Evolutionary conservation across 2,329 filamentous ascomycete genomes (phyloP).

Genomic region (Basipetospora chlamydospora): DNA sequence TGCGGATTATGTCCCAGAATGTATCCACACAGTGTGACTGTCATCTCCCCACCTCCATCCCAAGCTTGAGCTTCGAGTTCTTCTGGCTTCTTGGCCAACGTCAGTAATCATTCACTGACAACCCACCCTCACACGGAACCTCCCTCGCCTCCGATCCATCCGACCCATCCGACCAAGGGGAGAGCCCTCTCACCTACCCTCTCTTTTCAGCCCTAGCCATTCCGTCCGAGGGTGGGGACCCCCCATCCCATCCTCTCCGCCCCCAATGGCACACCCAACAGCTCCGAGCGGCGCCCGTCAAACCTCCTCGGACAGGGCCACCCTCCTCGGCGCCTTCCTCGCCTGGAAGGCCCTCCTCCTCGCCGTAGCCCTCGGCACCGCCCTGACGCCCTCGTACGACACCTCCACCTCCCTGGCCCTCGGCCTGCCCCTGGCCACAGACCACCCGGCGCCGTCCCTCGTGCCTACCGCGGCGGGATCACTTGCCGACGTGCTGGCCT

Average conservation of each 20-base stretch:
- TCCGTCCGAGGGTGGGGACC: too few relatives aligned
- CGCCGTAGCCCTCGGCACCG: conserved; percentile 37
- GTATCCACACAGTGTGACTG: too few relatives aligned
- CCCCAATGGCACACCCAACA: neutral
- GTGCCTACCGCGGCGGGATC: conserved; percentile 5
- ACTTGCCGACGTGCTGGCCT: conserved; percentile 19
- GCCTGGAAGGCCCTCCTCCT: conserved; percentile 56
- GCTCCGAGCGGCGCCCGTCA: neutral
- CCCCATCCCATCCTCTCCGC: neutral
- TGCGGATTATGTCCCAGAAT: too few relatives aligned
- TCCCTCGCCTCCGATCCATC: too few relatives aligned
- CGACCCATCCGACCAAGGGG: too few relatives aligned
- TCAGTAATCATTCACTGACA: too few relatives aligned
- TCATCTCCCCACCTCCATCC: too few relatives aligned
- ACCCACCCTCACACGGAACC: too few relatives aligned
- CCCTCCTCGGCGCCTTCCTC: conserved; percentile 30
- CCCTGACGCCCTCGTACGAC: conserved; percentile 51
- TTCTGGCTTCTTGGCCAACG: too few relatives aligned
- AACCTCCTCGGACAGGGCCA: conserved; percentile 6
- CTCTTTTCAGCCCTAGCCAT: too few relatives aligned
- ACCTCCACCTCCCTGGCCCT: conserved; percentile 50
- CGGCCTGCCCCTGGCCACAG: conserved; percentile 17
- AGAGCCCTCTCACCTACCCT: too few relatives aligned
- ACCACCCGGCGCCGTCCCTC: conserved; percentile 20
- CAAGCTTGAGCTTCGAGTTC: too few relatives aligned